Evolutionary conservation across 169 alveolate species (phyloP), one percentile per base, ranked within the genome.

Genomic region (Plasmodium knowlesi): DNA sequence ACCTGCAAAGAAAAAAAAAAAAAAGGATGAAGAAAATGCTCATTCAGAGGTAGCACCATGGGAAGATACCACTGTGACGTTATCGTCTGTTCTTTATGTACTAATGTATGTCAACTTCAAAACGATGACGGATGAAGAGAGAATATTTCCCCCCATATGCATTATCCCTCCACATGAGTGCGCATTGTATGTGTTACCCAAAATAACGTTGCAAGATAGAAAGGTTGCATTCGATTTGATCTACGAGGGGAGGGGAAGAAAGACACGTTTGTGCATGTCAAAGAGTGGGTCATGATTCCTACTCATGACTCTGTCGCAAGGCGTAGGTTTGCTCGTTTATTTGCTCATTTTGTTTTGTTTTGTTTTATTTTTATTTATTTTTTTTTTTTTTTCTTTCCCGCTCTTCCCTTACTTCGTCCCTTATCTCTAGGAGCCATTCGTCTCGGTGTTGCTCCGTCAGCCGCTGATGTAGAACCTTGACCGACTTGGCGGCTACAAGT

Each of bases 141-240:
- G 73, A 28, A 32, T 14, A 22, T 9, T 19, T 25, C 74, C 74
- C 10, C 4, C 9, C 74, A 61, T 25, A 14, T 5, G 10, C 74
- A 61, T 1, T 57, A 16, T 19, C 28, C 72, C 9, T 19, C 28
- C 76, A 81, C 37, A 19, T 19, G 32, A 28, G 22, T 61, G 37
- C n/a, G 2, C 25, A 30, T n/a, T 22, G n/a, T 79, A 37, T 41
- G 39, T 30, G 37, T 22, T 73, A 85, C 93, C 93, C 46, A 89
- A 53, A 61, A 89, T 67, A 30, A 70, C 94, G 39, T 89, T 89
- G 61, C 94, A 89, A 46, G 94, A 89, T 67, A 89, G 46, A 79
- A 89, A 89, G 30, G 39, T 89, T 9, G 94, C 94, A 39, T 89
- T 89, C n/a, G 94, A 89, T 41, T 89, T 89, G 82, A 89, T 79